Percentiles rank a stretch among this genome's conserved stretches.
Conservation (phyloP, 1,284 basidiomycete genomes). For the Serendipita sp. region DNA sequence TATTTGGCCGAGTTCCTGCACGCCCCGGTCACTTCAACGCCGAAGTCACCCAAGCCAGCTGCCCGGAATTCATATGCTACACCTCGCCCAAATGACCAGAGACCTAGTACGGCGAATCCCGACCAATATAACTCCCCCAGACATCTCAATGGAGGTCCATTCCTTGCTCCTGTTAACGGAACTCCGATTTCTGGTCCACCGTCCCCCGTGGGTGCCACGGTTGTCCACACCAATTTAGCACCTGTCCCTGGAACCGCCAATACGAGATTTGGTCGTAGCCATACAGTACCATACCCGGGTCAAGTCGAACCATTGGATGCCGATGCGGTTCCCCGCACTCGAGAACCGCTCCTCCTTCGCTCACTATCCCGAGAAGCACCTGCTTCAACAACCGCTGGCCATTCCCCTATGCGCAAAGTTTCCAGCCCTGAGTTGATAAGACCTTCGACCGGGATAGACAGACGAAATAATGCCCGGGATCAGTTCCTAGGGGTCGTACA, state of each 20-base stretch:
- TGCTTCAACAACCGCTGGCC: background rate
- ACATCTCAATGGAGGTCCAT: background rate
- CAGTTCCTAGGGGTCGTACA: background rate
- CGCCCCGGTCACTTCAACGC: background rate
- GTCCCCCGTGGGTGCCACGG: background rate
- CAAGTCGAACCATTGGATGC: background rate
- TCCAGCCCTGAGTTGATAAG: background rate
- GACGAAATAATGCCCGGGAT: background rate
- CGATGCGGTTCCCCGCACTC: background rate
- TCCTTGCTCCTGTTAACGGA: background rate
- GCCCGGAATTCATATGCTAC: background rate
- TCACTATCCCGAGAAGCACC: background rate
- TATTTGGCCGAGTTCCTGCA: constrained; percentile 4
- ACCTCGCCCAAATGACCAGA: background rate
- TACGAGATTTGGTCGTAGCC: background rate
- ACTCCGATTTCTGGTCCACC: background rate
- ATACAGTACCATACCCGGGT: background rate
- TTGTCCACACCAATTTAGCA: background rate
- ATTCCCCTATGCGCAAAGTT: background rate
- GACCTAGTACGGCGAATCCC: background rate
- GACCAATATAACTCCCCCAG: background rate
- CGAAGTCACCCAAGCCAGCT: background rate
- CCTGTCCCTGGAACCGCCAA: background rate
- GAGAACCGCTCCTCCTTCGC: background rate
- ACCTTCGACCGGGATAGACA: background rate